Evolutionary conservation across 805 yeast genomes (phyloP).

Genomic region (Kregervanrija delftensis): DNA sequence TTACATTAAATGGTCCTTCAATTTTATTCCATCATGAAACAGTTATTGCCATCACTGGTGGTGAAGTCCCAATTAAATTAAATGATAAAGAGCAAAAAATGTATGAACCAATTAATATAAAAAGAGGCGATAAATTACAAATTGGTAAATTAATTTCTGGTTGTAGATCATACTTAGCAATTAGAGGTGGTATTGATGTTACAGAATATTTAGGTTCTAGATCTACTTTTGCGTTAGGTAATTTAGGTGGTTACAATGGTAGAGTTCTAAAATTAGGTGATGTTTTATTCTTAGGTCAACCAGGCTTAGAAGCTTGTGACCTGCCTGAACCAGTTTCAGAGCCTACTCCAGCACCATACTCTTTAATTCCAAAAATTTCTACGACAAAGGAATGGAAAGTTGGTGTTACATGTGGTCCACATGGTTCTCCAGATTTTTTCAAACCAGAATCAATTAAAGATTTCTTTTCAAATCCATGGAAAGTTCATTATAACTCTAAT

Average conservation of each 20-base stretch:
- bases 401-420: constrained; percentile 96
- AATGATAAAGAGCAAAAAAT: constrained; percentile 51
- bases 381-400: constrained; percentile 63
- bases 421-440: constrained; percentile 95
- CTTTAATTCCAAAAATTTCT: constrained; percentile 47
- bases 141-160: constrained; percentile 80
- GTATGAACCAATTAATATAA: constrained; percentile 68
- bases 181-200: constrained; percentile 90
- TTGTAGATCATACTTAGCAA: constrained; percentile 83
- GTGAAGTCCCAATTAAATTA: constrained; percentile 58
- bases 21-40: constrained; percentile 77
- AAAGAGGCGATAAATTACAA: constrained; percentile 69
- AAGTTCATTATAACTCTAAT: constrained; percentile 94
- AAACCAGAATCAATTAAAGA: constrained; percentile 63
- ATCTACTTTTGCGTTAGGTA: constrained; percentile 91
- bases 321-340: constrained; percentile 66
- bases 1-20: constrained; percentile 83
- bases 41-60: constrained; percentile 83
- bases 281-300: constrained; percentile 79
- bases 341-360: constrained; percentile 51
- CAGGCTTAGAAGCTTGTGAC: constrained; percentile 57
- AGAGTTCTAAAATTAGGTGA: constrained; percentile 89
- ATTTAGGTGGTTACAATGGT: constrained; percentile 92
- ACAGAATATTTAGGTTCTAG: constrained; percentile 93
- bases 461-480: constrained; percentile 79